Evolutionary conservation across 2,329 filamentous ascomycete species (phyloP), one percentile per base, ranked within the genome.

Genomic region (Cercospora sp.): DNA sequence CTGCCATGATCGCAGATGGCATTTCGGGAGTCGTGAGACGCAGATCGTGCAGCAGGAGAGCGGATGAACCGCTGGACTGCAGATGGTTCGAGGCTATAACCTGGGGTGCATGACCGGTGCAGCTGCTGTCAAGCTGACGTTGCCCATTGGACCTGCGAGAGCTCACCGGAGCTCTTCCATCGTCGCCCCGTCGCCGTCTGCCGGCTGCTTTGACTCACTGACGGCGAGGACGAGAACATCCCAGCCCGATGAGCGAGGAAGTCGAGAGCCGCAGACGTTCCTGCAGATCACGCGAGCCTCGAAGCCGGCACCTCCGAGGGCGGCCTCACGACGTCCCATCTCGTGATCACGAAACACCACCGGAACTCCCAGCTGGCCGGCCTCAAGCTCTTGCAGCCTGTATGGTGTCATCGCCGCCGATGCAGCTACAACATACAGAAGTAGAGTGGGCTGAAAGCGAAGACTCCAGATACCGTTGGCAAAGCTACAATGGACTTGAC

Each of bases 1-100:
- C 33, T 20, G 72, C 64, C 73, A 75, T 75, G 20, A 45, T 60
- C 13, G 51, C 33, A 28, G 48, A 48, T 59, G 62, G 62, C 33
- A 64, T 40, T n/a, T 12, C 31, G n/a, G 31, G 45, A 26, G 4
- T 40, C 48, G n/a, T 42, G 28, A 51, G 28, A 45, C 23, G 62
- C 51, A 64, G 62, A 42, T 64, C 53, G 33, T 16, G 33, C 23
- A 20, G 62, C 62, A 58, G 53, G 55, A 59, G 30, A 59, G 55
- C 55, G 55, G 55, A 31, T 57, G 53, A 57, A 28, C 26, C 28
- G 26, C 53, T 31, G 55, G 30, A 33, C 31, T 30, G 55, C 55
- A 59, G 55, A 23, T 31, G 55, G 28, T n/a, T 30, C 55, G 16
- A 58, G 28, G 18, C 55, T 59, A 59, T 59, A 59, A 59, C 26